Evolutionary conservation across 805 yeast species (phyloP), one percentile per base, ranked within the genome.

Genomic region (Ogataea nitratoaversa): DNA sequence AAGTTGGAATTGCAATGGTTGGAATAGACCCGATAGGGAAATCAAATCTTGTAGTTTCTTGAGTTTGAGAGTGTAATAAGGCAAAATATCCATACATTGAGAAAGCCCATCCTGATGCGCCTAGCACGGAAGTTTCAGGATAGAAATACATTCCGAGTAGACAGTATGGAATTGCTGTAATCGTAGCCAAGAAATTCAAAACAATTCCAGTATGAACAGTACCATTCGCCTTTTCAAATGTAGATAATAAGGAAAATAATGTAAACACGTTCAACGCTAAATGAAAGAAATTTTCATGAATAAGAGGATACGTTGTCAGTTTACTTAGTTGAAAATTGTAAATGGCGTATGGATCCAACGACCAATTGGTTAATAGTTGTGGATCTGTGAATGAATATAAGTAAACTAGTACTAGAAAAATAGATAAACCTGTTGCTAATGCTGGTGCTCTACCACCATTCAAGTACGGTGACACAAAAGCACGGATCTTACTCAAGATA

Each of bases 131-230:
- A 1, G 73, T 64, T 3, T 67, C 53, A 9, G 84, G 83, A 44
- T 67, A 78, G 13, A 83, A 63, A 5, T 67, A 9, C 43, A 65
- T 48, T 1, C 82, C 81, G 4, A 76, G 55, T 7, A 76, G 19
- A 49, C 83, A 73, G 61, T 74, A 82, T 33, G 76, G 73, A 30
- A 86, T 53, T 4, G 84, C 96, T 2, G 91, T 72, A 4, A 77
- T 60, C 1, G 82, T 79, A 2, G 95, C 85, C 36, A 83, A 61
- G 19, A 84, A 54, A 57, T 87, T 88, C 41, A 89, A 66, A 13
- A 88, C 80, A 34, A 89, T 68, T 4, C 95, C 96, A 4, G 95
- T 84, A 60, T 86, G 78, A 3, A 88, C 83, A 0, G 97, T 87
- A 5, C 96, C 97, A 53, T 86, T 82, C 18, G 63, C 57, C 41